A percentile compares a stretch with the other conserved stretches of the same genome.
Conservation (phyloP, 148 eudicot species). For the Chenopodium album region DNA sequence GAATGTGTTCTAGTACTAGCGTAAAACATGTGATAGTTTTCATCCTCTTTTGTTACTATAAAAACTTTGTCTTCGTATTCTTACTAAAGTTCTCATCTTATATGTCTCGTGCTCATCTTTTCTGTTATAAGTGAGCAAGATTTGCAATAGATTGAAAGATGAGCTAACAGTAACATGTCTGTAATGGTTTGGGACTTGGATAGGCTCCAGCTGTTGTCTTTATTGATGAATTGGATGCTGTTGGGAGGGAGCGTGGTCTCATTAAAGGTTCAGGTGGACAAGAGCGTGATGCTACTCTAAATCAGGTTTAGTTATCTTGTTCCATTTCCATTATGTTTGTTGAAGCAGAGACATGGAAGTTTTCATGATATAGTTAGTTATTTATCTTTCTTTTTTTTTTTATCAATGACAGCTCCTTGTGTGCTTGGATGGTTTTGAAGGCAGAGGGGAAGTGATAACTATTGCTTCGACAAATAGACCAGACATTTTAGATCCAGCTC, state of each 20-base stretch:
- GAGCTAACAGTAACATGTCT: slow-evolving; percentile 9
- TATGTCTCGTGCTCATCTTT: background rate
- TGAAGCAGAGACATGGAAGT: slow-evolving; percentile 12
- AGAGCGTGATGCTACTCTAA: slow-evolving; percentile 98
- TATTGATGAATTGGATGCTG: slow-evolving; percentile 98
- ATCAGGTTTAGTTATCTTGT: slow-evolving; percentile 57
- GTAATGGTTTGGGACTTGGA: slow-evolving; percentile 21
- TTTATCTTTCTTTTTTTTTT: slow-evolving; percentile 10
- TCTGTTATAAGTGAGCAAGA: background rate
- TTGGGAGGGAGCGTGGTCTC: slow-evolving; percentile 95
- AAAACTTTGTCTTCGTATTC: background rate
- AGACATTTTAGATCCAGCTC: slow-evolving; percentile 91
- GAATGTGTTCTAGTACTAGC: background rate
- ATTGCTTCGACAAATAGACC: slow-evolving; percentile 98
- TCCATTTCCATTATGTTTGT: slow-evolving; percentile 5
- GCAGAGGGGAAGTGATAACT: slow-evolving; percentile 91
- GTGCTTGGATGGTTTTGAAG: slow-evolving; percentile 95
- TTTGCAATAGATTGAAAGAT: background rate
- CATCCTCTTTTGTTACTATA: background rate
- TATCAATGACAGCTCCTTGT: slow-evolving; percentile 70
- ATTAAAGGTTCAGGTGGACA: slow-evolving; percentile 98
- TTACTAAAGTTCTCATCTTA: background rate
- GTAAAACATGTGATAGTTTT: background rate
- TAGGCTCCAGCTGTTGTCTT: slow-evolving; percentile 97
- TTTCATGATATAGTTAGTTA: background rate